These are phyloP conservation scores for Botrytis hyacinthi DNA, from an alignment of 2,329 filamentous ascomycete species.

Conservation along the genomic window DNA sequence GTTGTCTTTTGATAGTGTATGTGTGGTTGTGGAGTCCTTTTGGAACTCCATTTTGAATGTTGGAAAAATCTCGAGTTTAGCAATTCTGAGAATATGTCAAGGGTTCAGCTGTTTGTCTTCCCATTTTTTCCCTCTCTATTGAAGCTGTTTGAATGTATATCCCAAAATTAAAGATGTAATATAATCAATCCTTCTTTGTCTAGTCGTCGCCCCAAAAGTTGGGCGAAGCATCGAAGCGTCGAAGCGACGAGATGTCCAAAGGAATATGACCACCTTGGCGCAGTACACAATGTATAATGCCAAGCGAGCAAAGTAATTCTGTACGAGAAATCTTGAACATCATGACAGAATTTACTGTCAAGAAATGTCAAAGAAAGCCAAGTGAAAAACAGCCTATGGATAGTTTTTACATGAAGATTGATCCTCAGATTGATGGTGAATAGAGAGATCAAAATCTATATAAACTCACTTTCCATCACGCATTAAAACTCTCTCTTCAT, in stretches of 20 bases:
- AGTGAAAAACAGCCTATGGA: background rate
- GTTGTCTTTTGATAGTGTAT: background rate
- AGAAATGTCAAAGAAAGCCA: background rate
- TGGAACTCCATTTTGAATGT: background rate
- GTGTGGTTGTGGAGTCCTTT: background rate
- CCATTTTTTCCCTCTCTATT: background rate
- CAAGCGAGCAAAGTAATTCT: background rate
- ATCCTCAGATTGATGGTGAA: background rate
- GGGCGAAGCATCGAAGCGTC: background rate
- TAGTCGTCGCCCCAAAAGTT: background rate
- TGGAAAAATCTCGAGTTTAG: background rate
- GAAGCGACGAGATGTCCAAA: background rate
- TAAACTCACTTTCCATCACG: background rate
- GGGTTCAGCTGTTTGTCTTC: background rate
- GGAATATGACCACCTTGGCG: background rate
- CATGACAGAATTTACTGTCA: background rate
- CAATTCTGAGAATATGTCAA: background rate
- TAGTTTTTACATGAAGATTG: background rate
- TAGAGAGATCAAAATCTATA: background rate
- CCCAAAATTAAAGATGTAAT: background rate
- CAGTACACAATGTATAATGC: background rate
- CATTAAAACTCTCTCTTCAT: background rate
- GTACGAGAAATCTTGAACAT: background rate
- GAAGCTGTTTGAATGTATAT: background rate
- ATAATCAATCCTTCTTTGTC: background rate